Evolutionary conservation across 1,284 basidiomycete genomes (phyloP), one percentile per base, ranked within the genome.

Genomic region (Ceratobasidium sp.): DNA sequence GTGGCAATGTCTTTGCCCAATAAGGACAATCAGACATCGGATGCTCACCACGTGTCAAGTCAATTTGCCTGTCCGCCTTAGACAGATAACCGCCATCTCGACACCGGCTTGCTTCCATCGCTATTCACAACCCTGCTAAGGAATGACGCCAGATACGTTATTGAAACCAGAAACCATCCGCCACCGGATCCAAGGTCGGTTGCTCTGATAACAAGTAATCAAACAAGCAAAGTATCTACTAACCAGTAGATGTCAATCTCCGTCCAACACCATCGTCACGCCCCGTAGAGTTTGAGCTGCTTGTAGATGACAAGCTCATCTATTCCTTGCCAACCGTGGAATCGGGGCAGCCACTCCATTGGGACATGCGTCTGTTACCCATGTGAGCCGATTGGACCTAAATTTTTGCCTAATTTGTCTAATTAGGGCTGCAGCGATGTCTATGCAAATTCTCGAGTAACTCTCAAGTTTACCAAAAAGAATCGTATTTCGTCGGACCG

Each of bases 351-450:
- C 26, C 43, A 2, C 45, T 62, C 14, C 60, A 32, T 12, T 62
- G 60, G 60, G 28, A 62, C n/a, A 30, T 62, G 32, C 45, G 43
- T 9, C n/a, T 48, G 32, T 21, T 62, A 18, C 60, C 60, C n/a
- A 48, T 16, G 60, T 62, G 1, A 48, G 28, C 34, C 23, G 28
- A 9, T 23, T 16, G 28, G 1, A 10, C 14, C 45, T 41, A 3
- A 26, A 12, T 12, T 16, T 12, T 43, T 5, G 36, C 39, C 10
- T 18, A 26, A 2, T 45, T 34, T 23, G n/a, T n/a, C 4, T 23
- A 23, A 6, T 10, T 21, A 1, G 16, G 5, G 2, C 28, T 48
- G 16, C 12, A 62, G 60, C 16, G 45, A 62, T 30, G 60, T 48
- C 21, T 62, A 32, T 50, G 3, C 30, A 21, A 16, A 21, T 28